Percentiles rank a stretch among this genome's conserved stretches.
Evolutionary conservation across 495 filamentous ascomycete species (phyloP).

Genomic region (Ramalina intermedia): DNA sequence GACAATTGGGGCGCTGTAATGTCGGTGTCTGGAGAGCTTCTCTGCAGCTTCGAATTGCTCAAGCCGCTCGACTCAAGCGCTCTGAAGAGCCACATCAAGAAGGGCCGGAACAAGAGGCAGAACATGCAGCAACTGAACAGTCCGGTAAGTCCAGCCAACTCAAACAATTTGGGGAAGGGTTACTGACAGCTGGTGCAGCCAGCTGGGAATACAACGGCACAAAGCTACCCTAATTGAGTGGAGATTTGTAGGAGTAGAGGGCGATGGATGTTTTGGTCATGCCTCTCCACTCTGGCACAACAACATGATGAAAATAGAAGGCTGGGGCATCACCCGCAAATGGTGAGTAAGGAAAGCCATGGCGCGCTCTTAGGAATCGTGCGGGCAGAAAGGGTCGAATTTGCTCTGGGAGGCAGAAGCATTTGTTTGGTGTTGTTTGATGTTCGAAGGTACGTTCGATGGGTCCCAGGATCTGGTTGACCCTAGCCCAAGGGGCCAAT

Average conservation of each 20-base stretch:
- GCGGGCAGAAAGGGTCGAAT: too few relatives aligned
- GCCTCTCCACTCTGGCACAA: background rate
- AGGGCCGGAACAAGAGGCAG: slow-evolving; percentile 78
- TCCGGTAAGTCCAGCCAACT: slow-evolving; percentile 48
- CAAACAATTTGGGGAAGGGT: background rate
- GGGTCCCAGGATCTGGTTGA: too few relatives aligned
- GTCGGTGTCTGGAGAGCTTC: slow-evolving; percentile 83
- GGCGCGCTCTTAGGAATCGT: too few relatives aligned
- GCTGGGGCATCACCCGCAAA: too few relatives aligned
- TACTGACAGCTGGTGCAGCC: background rate
- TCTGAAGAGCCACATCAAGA: slow-evolving; percentile 98
- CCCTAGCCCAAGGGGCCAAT: too few relatives aligned
- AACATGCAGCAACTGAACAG: slow-evolving; percentile 67
- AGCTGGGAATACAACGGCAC: background rate
- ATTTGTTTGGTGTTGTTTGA: too few relatives aligned
- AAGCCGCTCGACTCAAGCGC: slow-evolving; percentile 96
- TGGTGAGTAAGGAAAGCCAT: too few relatives aligned
- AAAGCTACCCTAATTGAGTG: background rate
- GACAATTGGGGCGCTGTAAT: slow-evolving; percentile 95
- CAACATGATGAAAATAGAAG: too few relatives aligned
- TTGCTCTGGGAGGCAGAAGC: too few relatives aligned
- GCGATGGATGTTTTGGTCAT: background rate
- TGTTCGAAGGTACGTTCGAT: too few relatives aligned
- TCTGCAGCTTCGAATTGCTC: slow-evolving; percentile 93
- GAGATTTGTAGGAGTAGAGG: background rate